Conservation (phyloP, 805 yeast species). For the Komagataella pastoris region DNA sequence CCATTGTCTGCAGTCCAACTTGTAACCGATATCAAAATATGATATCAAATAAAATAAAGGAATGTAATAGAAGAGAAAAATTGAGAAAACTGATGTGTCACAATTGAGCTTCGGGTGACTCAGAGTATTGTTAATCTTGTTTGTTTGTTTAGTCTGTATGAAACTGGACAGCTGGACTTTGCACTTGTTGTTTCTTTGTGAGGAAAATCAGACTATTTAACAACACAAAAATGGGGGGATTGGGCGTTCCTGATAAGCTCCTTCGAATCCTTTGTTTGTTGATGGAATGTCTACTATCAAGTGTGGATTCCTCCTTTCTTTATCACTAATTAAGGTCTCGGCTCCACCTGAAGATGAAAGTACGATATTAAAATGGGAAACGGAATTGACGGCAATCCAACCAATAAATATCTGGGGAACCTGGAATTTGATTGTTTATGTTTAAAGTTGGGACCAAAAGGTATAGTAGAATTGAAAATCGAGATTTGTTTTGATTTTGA, state of each 20-base stretch:
- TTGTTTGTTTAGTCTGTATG: neutral
- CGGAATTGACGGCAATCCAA: neutral
- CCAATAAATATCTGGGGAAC: neutral
- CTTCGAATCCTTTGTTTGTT: neutral
- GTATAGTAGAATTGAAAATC: neutral
- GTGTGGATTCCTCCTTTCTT: neutral
- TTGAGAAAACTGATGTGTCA: neutral
- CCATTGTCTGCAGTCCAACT: neutral
- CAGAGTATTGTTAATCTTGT: neutral
- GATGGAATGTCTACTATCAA: neutral
- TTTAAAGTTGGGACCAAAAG: neutral
- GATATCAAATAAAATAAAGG: neutral
- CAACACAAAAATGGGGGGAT: neutral
- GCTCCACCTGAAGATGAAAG: neutral
- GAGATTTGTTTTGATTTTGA: neutral
- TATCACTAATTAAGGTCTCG: neutral
- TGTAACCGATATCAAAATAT: neutral
- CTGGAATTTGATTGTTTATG: neutral
- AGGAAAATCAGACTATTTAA: neutral
- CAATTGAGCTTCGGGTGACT: neutral
- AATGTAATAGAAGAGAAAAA: neutral
- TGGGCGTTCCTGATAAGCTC: neutral
- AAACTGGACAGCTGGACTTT: neutral
- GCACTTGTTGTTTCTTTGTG: neutral
- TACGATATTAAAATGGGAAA: neutral